phyloP scores from a whole-genome alignment of 2,329 filamentous ascomycete species.

The Waltergamsia citrina region DNA sequence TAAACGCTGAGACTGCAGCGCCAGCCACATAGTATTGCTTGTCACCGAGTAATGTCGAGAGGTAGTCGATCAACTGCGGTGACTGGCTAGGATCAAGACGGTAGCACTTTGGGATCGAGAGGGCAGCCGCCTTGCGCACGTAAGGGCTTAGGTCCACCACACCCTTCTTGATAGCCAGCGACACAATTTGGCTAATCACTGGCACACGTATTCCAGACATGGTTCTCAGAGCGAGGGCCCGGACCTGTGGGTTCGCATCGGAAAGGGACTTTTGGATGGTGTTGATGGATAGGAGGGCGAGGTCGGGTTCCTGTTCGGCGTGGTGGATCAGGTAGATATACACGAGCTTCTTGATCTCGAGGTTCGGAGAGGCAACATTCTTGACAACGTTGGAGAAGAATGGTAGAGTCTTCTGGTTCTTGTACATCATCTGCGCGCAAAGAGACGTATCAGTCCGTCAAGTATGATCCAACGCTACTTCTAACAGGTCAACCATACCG shows the following conservation, averaged over 20 bases:
- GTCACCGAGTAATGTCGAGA: slow-evolving; percentile 72
- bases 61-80: slow-evolving; percentile 76
- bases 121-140: slow-evolving; percentile 83
- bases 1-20: slow-evolving; percentile 79
- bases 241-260: slow-evolving; percentile 81
- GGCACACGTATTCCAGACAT: slow-evolving; percentile 98
- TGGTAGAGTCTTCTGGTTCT: slow-evolving; percentile 73
- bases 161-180: slow-evolving; percentile 89
- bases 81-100: slow-evolving; percentile 77
- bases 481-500: slow-evolving; percentile 43
- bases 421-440: slow-evolving; percentile 77
- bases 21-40: slow-evolving; percentile 96
- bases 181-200: slow-evolving; percentile 96
- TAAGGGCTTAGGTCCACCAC: slow-evolving; percentile 88
- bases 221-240: slow-evolving; percentile 84
- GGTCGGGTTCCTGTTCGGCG: slow-evolving; percentile 91
- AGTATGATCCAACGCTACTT: background rate
- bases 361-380: slow-evolving; percentile 87
- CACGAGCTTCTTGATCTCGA: slow-evolving; percentile 95
- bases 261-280: slow-evolving; percentile 97
- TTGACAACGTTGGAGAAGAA: slow-evolving; percentile 99
- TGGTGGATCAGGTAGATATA: slow-evolving; percentile 98
- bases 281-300: slow-evolving; percentile 93
- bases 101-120: slow-evolving; percentile 95
- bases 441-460: background rate